Conservation (phyloP, 805 yeast genomes). For the Lachancea meyersii region DNA sequence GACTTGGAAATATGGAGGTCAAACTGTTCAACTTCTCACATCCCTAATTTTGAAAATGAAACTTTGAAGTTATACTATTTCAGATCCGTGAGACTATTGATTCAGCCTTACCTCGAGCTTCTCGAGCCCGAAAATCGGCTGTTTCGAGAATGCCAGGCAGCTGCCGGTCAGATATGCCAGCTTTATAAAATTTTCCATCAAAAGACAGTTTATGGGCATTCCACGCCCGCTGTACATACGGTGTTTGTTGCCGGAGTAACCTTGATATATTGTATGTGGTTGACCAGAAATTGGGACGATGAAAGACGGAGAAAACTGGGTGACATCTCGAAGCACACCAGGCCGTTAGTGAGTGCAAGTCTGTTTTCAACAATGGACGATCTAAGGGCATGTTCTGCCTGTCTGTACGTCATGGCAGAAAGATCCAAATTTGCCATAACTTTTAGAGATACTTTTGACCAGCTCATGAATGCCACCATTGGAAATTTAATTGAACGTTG, state of each 20-base stretch:
- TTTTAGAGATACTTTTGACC: slow-evolving; percentile 64
- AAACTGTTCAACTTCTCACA: slow-evolving; percentile 38
- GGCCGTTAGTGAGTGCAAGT: slow-evolving; percentile 51
- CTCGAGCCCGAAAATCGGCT: slow-evolving; percentile 55
- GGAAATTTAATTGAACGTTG: slow-evolving; percentile 57
- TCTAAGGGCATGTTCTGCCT: slow-evolving; percentile 57
- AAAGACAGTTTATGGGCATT: slow-evolving; percentile 55
- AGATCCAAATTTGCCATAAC: slow-evolving; percentile 55
- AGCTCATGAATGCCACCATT: slow-evolving; percentile 56
- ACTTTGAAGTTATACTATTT: slow-evolving; percentile 54
- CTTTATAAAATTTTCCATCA: slow-evolving; percentile 58
- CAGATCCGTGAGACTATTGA: slow-evolving; percentile 50
- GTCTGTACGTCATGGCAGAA: slow-evolving; percentile 61
- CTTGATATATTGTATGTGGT: slow-evolving; percentile 58
- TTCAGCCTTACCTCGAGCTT: slow-evolving; percentile 59
- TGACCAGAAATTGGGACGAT: slow-evolving; percentile 57
- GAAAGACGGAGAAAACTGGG: slow-evolving; percentile 48
- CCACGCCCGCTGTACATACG: slow-evolving; percentile 61
- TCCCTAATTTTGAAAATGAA: slow-evolving; percentile 49
- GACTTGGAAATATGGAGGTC: slow-evolving; percentile 53
- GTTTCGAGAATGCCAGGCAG: slow-evolving; percentile 62
- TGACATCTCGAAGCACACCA: slow-evolving; percentile 52
- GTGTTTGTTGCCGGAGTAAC: slow-evolving; percentile 67
- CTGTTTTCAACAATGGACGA: slow-evolving; percentile 54
- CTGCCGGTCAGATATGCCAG: slow-evolving; percentile 65